Conservation (phyloP, 208 protist species). For the Balamuthia mandrillaris region DNA sequence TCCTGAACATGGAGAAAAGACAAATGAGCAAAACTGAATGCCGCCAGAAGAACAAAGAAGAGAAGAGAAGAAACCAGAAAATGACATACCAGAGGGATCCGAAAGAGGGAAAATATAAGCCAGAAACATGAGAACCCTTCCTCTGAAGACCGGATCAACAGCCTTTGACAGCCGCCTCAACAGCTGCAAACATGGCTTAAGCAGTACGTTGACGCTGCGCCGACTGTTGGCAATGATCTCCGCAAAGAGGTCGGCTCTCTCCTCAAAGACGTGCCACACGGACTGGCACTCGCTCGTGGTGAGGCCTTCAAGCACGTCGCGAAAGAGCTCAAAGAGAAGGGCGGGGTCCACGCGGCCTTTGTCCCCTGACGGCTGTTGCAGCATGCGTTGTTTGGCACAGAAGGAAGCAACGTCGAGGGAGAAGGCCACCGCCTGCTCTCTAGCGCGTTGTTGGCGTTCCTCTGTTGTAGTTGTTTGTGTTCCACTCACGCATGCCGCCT, state of each 20-base stretch:
- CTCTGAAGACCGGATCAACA: neutral
- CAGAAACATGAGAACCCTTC: slow-evolving; percentile 26
- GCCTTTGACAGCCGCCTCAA: slow-evolving; percentile 4
- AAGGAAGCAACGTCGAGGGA: no score
- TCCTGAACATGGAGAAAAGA: neutral
- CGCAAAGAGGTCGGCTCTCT: neutral
- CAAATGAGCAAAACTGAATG: neutral
- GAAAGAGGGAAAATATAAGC: slow-evolving; percentile 18
- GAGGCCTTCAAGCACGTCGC: neutral
- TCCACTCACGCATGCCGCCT: no score
- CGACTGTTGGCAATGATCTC: neutral
- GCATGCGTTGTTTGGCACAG: no score
- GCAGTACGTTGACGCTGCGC: neutral
- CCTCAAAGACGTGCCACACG: neutral
- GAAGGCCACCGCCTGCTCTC: no score
- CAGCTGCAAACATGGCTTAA: neutral
- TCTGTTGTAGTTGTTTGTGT: no score
- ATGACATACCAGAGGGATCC: neutral
- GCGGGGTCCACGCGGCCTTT: no score
- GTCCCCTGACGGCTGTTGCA: no score
- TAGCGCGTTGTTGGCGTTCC: no score
- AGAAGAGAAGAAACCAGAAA: neutral
- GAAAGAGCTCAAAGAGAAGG: neutral
- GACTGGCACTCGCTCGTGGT: slow-evolving; percentile 21
- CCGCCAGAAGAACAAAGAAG: neutral